Evolutionary conservation across 108 stramenopile genomes (phyloP), one percentile per base, ranked within the genome.

Genomic region (Hondaea fermentalgiana): DNA sequence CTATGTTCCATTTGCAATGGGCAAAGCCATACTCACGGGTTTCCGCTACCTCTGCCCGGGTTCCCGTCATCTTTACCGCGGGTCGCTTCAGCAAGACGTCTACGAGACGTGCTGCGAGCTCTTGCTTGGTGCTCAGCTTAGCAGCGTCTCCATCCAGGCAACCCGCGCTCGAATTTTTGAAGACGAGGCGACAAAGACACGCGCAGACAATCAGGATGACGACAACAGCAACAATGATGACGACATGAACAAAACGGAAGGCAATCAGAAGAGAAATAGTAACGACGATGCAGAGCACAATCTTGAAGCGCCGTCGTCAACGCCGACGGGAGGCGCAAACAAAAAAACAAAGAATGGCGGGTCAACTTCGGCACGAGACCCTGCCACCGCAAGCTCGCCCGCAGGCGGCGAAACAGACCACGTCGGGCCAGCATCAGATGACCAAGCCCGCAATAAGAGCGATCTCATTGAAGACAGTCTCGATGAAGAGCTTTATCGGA

Each of bases 1-100:
- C 58, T 92, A 93, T 87, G 91, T 92, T 72, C 94, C 94, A 5
- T 94, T 92, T 51, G 60, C 91, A 4, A 35, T 94, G 19, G 90
- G 92, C 25, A 92, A 93, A 55, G 91, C 91, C 44, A 90, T 94
- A 17, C 58, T 89, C 44, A 92, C 72, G 60, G 94, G 91, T 8
- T 92, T 94, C 91, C 69, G 88, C 89, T 93, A 93, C 89, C 87
- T 94, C 42, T 94, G 93, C 72, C 94, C 94, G 10, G 94, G 94
- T 25, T 92, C 92, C n/a, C 90, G 93, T 16, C 91, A 93, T 59
- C 89, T 93, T 23, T 93, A 93, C 72, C 69, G 90, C 6, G 91
- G 53, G 55, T 60, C 51, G 17, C 91, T 94, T 60, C 92, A 93
- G 89, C 57, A 87, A 8, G 60, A 90, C 4, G 49, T 94, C 23